phyloP scores from a whole-genome alignment of 352 stramenopile species.

The Pythium myriotylum region DNA sequence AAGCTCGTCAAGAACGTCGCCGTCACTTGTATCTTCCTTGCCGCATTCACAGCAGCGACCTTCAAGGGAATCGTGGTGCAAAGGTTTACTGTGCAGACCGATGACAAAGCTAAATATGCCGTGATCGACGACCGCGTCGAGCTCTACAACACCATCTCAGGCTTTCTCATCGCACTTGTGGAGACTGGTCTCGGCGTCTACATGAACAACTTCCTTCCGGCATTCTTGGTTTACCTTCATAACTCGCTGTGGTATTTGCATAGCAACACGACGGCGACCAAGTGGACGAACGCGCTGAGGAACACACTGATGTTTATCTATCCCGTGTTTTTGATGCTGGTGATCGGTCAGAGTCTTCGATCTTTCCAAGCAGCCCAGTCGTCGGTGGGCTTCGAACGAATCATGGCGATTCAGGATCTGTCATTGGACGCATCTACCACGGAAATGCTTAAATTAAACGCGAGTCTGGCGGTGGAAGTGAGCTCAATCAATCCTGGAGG shows the following conservation, averaged over 20 bases:
- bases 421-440: constrained; percentile 31
- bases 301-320: constrained; percentile 36
- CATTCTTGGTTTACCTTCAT: constrained; percentile 45
- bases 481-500: neutral
- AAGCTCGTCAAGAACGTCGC: too few relatives aligned
- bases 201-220: constrained; percentile 42
- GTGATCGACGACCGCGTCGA: constrained; percentile 30
- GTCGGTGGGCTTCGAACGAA: constrained; percentile 44
- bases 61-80: too few relatives aligned
- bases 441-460: constrained; percentile 27
- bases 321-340: constrained; percentile 43
- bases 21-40: too few relatives aligned
- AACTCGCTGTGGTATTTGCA: constrained; percentile 34
- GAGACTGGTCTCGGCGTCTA: constrained; percentile 32
- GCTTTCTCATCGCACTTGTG: constrained; percentile 37
- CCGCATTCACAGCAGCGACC: too few relatives aligned
- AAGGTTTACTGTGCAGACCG: constrained; percentile 1
- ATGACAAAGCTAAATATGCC: constrained; percentile 29
- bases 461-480: too few relatives aligned
- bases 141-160: constrained; percentile 33
- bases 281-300: constrained; percentile 12
- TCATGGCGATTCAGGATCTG: constrained; percentile 45
- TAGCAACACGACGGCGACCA: constrained; percentile 3
- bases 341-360: constrained; percentile 46
- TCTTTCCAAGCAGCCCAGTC: constrained; percentile 48